Base-by-base conservation (phyloP, 495 filamentous ascomycete species). In the Neurospora tetraspora region DNA sequence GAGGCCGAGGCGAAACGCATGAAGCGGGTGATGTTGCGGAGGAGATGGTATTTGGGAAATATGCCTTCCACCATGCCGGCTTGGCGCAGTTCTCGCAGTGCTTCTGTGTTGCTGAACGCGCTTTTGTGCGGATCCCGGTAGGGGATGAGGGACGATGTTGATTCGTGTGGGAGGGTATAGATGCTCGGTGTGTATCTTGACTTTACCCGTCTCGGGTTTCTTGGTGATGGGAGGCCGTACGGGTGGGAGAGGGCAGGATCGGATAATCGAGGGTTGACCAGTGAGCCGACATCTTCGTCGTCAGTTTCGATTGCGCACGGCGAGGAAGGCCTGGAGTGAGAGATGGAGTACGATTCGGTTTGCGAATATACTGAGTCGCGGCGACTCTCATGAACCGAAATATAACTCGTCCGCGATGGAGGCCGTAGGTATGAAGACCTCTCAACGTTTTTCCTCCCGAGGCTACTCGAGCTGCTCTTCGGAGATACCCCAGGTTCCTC, bases 1-100 rank as follows among this genome's bases (percentile, higher is more conserved):
- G 90, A 89, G 0, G 92, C 92, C 14, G 91, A 92, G 1, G 92
- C 88, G 78, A 93, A 94, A 0, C 91, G 90, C 80, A 90, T 90
- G 76, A 92, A 94, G 40, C 92, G 87, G 20, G 89, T 84, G 18
- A 94, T 88, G 76, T 94, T 94, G 45, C 87, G 86, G 2, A 92
- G 83, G 53, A 94, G 85, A 75, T 92, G 91, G 68, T 86, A 83
- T 18, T 85, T 77, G 1, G 92, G 92, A 71, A 93, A 94, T 38
- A 91, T 87, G 0, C 89, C 88, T 3, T 88, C 85, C 12, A 91
- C 82, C 59, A 82, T 78, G 0, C 90, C 90, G 18, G 85, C 86
- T 8, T 84, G 83, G 37, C 87, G 84, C 6, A 92, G 84, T 0
- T 81, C 83, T 72, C 86, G 81, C 18, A 92, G 80, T 0, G 87